Conservation (phyloP, 257 asterid genomes). For the Mentha longifolia region DNA sequence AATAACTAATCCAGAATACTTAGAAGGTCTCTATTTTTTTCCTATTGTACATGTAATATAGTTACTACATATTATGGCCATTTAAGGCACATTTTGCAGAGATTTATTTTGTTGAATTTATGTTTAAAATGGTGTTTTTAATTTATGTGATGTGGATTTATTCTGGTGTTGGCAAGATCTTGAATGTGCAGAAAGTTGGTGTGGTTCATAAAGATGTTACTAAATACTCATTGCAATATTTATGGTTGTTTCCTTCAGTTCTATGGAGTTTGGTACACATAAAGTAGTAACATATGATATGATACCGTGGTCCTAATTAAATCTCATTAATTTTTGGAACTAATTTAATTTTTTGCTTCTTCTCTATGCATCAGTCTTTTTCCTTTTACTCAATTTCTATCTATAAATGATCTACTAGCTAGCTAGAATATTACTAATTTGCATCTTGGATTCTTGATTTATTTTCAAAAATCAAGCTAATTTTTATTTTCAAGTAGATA, state of each 20-base stretch:
- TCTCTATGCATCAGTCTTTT: background rate
- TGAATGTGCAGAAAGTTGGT: constrained; percentile 32
- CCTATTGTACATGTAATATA: constrained; percentile 13
- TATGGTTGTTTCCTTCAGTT: constrained; percentile 17
- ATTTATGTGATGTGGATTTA: constrained; percentile 1
- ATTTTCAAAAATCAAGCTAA: too few relatives aligned
- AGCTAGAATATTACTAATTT: background rate
- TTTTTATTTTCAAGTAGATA: too few relatives aligned
- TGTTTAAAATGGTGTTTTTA: constrained; percentile 2
- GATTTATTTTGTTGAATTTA: constrained; percentile 21
- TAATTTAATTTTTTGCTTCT: constrained; percentile 11
- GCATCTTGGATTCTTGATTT: background rate
- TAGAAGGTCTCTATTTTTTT: background rate
- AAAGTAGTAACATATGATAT: background rate
- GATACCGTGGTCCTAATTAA: constrained; percentile 28
- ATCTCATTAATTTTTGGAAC: constrained; percentile 10
- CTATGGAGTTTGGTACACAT: constrained; percentile 24
- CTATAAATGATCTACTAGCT: background rate
- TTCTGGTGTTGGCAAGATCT: background rate
- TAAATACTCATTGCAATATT: background rate
- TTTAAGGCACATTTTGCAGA: constrained; percentile 35
- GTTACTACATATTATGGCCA: constrained; percentile 24
- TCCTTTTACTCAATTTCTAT: background rate
- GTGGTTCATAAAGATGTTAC: constrained; percentile 27
- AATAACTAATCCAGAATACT: constrained; percentile 14